Base-by-base conservation (phyloP, 805 yeast genomes). In the Blastobotrys americana region DNA sequence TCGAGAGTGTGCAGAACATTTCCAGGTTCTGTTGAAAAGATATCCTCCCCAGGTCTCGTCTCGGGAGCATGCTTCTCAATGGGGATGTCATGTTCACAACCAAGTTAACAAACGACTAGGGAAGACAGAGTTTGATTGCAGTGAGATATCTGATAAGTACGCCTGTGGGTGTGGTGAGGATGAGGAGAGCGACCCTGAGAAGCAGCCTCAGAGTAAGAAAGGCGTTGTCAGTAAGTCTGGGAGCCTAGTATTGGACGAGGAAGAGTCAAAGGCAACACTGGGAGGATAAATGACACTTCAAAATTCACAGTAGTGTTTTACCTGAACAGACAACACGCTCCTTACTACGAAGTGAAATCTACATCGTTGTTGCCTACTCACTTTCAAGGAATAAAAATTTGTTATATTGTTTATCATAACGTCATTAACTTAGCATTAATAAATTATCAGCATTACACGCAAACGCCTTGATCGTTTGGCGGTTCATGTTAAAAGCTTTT, bases 41-140 rank as follows among this genome's bases (percentile, higher is more conserved):
- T 80, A 70, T 57, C 97, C 98, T 1, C 96, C 96, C 2, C 98
- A 93, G 58, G 72, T 82, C 3, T 70, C 77, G 5, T 73, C 83
- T 18, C 72, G 96, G 46, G 78, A 79, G 49, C 74, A 77, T 2
- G 97, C 98, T 1, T 87, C 96, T 0, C 67, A 85, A 52, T 93
- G 98, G 98, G 98, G 98, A 1, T 93, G 98, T 60, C 82, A 82
- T 57, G 71, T 89, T 3, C 97, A 89, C 66, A 89, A 90, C 61
- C 73, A 79, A 57, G 97, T 89, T 28, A 90, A 90, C 62, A 76
- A 76, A 43, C 68, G 82, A 42, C 69, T 89, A 37, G 71, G 70
- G 3, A 86, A 89, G 55, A 76, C 73, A 1, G 69, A 71, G 15
- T 93, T 87, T 61, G 97, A 93, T 61, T 93, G 99, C 61, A 72